phyloP scores from a whole-genome alignment of 176 grass and related monocot species.

The Rhynchospora pubera region DNA sequence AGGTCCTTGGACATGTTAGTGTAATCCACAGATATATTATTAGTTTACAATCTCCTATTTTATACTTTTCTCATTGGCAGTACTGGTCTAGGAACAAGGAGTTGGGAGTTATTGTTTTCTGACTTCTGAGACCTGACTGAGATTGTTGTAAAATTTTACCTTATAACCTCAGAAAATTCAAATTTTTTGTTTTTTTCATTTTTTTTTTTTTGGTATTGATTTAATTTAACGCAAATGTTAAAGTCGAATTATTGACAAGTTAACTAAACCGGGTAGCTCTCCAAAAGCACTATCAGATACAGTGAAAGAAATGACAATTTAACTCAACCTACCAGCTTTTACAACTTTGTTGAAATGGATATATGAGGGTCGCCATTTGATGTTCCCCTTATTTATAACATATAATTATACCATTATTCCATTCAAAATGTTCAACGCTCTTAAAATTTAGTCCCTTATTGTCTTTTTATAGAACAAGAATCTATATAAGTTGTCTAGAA shows the following conservation, averaged over 20 bases:
- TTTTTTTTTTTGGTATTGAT: not conserved
- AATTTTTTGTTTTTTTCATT: not conserved
- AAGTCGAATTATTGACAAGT: too few species aligned
- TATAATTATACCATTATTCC: too few species aligned
- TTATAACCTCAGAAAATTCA: not conserved
- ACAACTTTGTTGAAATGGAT: not conserved
- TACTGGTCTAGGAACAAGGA: not conserved
- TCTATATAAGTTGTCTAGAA: not conserved
- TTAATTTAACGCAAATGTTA: too few species aligned
- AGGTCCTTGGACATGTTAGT: not conserved
- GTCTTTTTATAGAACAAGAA: not conserved
- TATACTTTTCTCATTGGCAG: not conserved
- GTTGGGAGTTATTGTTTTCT: too few species aligned
- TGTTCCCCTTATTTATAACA: too few species aligned
- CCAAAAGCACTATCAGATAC: not conserved
- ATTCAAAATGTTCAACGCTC: not conserved
- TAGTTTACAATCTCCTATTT: not conserved
- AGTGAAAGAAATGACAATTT: not conserved
- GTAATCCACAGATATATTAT: not conserved
- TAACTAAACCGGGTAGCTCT: too few species aligned
- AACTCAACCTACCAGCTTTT: not conserved
- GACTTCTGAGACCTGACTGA: not conserved
- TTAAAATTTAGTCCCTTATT: not conserved
- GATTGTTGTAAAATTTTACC: not conserved
- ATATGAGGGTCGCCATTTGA: too few species aligned